A percentile compares a stretch with the other conserved stretches of the same genome.
phyloP scores from a whole-genome alignment of 345 rosid species.

The Gossypium anomalum region DNA sequence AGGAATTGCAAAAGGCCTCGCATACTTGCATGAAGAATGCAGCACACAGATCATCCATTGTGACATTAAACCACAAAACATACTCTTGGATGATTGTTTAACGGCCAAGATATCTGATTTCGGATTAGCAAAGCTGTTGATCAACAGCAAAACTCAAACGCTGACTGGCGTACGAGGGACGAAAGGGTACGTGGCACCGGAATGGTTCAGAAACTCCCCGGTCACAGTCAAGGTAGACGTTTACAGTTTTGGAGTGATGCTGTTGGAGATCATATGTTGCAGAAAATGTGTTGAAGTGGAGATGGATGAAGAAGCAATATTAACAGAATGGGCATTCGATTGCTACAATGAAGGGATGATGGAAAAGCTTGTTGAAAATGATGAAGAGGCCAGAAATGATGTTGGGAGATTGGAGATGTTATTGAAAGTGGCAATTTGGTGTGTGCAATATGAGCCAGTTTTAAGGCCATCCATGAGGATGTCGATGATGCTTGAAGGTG shows the following conservation, averaged over 20 bases:
- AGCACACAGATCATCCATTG: slow-evolving; percentile 44
- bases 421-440: slow-evolving; percentile 15
- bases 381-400: slow-evolving; percentile 9
- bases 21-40: slow-evolving; percentile 48
- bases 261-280: slow-evolving; percentile 28
- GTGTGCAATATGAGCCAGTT: slow-evolving; percentile 10
- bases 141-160: slow-evolving; percentile 32
- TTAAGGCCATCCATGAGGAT: slow-evolving; percentile 18
- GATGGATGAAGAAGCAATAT: slow-evolving; percentile 15
- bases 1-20: slow-evolving; percentile 44
- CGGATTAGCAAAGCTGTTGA: slow-evolving; percentile 45
- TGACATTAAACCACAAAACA: slow-evolving; percentile 46
- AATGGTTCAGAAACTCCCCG: slow-evolving; percentile 28
- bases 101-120: slow-evolving; percentile 30
- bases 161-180: not conserved
- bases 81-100: slow-evolving; percentile 35
- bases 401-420: not conserved
- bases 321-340: slow-evolving; percentile 19
- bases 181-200: slow-evolving; percentile 21
- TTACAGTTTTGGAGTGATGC: slow-evolving; percentile 32
- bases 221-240: slow-evolving; percentile 32
- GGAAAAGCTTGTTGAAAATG: slow-evolving; percentile 5
- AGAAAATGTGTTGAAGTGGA: slow-evolving; percentile 9
- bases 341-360: slow-evolving; percentile 2
- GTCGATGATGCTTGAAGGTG: slow-evolving; percentile 21